A percentile compares a stretch with the other conserved stretches of the same genome.
Evolutionary conservation across 1,139 yeast species (phyloP).

Genomic region (Zygoascus hellenicus): DNA sequence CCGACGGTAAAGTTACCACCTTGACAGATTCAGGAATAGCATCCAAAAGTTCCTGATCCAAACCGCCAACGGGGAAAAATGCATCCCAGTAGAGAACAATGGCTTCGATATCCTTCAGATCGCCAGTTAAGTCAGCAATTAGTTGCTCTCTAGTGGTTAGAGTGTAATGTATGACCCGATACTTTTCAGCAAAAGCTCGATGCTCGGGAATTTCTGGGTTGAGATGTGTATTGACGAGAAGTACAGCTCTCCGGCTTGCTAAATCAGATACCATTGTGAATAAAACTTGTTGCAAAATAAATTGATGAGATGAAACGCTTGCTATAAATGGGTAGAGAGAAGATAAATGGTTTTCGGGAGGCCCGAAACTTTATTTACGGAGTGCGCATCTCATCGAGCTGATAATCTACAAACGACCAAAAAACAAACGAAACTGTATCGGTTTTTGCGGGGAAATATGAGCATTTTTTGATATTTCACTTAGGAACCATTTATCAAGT

Average conservation of each 20-base stretch:
- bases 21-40: constrained; percentile 49
- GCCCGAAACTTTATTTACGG: background rate
- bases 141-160: constrained; percentile 19
- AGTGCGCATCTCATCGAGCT: background rate
- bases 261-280: constrained; percentile 5
- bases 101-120: constrained; percentile 19
- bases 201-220: constrained; percentile 6
- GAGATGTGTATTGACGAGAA: constrained; percentile 2
- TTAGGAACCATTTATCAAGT: too few species aligned
- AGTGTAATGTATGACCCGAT: constrained; percentile 10
- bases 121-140: constrained; percentile 17
- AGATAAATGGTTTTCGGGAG: background rate
- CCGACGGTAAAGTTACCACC: constrained; percentile 60
- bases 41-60: constrained; percentile 40
- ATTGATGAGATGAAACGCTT: background rate
- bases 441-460: too few species aligned
- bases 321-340: background rate
- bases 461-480: too few species aligned
- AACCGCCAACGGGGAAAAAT: constrained; percentile 23
- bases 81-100: constrained; percentile 23
- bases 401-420: too few species aligned
- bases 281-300: too few species aligned
- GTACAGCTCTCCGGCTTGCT: constrained; percentile 8
- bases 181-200: constrained; percentile 7
- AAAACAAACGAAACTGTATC: too few species aligned